phyloP scores from a whole-genome alignment of 2,329 filamentous ascomycete species.

The Pseudocercospora vitis region DNA sequence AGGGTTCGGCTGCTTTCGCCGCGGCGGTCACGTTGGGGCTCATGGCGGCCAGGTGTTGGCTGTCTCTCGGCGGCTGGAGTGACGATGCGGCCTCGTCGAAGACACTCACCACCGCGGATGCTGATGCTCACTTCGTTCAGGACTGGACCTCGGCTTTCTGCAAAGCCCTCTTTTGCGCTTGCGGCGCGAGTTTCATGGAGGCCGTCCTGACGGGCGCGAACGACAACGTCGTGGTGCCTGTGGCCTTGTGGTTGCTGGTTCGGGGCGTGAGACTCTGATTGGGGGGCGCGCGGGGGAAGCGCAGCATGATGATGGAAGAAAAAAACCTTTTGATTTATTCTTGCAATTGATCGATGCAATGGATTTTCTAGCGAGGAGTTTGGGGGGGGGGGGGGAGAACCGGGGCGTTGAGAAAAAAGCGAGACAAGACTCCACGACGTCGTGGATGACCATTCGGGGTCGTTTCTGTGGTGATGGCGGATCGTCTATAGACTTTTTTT shows the following conservation, averaged over 20 bases:
- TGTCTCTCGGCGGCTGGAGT: slow-evolving; percentile 71
- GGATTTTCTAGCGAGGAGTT: slow-evolving; percentile 6
- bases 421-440: too few relatives aligned
- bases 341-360: too few relatives aligned
- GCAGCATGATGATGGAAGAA: background rate
- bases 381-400: too few relatives aligned
- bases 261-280: slow-evolving; percentile 66
- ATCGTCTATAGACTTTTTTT: background rate
- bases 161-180: slow-evolving; percentile 72
- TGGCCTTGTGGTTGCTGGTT: slow-evolving; percentile 89
- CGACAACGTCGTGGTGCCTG: slow-evolving; percentile 95
- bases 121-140: slow-evolving; percentile 20
- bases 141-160: slow-evolving; percentile 38
- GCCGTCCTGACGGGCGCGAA: slow-evolving; percentile 95
- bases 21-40: slow-evolving; percentile 75
- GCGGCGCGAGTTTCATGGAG: slow-evolving; percentile 85
- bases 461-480: background rate
- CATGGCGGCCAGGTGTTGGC: slow-evolving; percentile 68
- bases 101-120: slow-evolving; percentile 6
- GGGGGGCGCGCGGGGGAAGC: slow-evolving; percentile 7
- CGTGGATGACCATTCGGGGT: background rate
- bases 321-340: too few relatives aligned
- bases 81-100: background rate
- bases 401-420: too few relatives aligned
- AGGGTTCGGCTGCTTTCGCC: slow-evolving; percentile 80